Evolutionary conservation across 1,284 basidiomycete genomes (phyloP).

Genomic region (Rhodotorula sp.): DNA sequence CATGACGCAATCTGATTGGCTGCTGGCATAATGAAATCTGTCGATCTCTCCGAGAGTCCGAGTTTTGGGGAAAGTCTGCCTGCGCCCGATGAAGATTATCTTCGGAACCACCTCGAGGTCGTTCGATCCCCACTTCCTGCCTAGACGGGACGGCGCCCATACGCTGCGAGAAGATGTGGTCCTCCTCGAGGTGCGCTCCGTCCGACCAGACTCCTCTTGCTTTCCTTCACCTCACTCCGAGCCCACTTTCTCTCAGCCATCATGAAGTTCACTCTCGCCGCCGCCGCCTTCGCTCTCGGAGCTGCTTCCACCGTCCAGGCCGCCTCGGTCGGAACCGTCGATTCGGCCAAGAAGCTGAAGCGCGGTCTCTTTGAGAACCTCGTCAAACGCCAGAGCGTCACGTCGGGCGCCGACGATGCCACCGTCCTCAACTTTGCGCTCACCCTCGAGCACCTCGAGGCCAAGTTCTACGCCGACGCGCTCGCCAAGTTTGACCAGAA

Average conservation of each 20-base stretch:
- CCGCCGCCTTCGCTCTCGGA: slow-evolving; percentile 20
- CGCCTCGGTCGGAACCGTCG: not conserved
- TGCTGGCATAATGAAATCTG: not conserved
- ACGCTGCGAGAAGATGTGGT: not conserved
- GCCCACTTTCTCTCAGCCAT: not conserved
- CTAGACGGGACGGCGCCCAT: not conserved
- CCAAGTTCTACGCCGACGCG: slow-evolving; percentile 59
- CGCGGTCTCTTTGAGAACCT: not conserved
- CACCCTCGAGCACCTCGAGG: slow-evolving; percentile 68
- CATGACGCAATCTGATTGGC: not conserved
- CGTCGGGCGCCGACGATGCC: slow-evolving; percentile 22
- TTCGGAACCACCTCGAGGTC: not conserved
- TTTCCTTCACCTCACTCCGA: not conserved
- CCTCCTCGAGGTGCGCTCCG: not conserved
- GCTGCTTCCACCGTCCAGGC: slow-evolving; percentile 8
- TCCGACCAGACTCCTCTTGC: not conserved
- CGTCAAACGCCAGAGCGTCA: slow-evolving; percentile 29
- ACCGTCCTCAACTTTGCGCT: slow-evolving; percentile 53
- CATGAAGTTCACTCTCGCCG: slow-evolving; percentile 28
- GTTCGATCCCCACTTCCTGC: not conserved
- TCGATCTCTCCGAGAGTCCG: no score
- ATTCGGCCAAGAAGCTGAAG: slow-evolving; percentile 15
- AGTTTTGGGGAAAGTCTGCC: no score
- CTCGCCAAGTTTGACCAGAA: slow-evolving; percentile 55
- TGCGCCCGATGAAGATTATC: no score